Evolutionary conservation across 2,329 filamentous ascomycete genomes (phyloP).

Genomic region (Arthrobotrys conoides): DNA sequence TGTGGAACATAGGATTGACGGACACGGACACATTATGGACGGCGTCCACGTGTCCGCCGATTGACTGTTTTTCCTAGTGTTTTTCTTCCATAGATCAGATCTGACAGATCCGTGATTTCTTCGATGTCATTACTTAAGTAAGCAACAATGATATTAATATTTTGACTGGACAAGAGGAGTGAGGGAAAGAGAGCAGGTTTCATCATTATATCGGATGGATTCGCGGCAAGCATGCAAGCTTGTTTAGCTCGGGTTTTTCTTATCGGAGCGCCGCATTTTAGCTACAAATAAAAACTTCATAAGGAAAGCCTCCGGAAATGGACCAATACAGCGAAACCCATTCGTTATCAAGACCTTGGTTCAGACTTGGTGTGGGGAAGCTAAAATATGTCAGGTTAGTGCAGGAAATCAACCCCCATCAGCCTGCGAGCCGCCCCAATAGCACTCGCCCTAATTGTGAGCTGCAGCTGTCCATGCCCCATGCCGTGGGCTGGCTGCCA

Average conservation of each 20-base stretch:
- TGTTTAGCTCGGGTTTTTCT: conserved; percentile 47
- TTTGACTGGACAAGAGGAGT: neutral
- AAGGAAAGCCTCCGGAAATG: conserved; percentile 51
- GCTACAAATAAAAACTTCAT: conserved; percentile 59
- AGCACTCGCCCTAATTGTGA: conserved; percentile 51
- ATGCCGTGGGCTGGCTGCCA: conserved; percentile 24
- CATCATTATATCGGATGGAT: conserved; percentile 34
- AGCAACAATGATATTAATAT: neutral
- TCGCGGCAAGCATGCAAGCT: conserved; percentile 12
- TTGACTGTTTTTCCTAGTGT: neutral
- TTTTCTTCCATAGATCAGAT: too few species aligned
- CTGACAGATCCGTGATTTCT: too few species aligned
- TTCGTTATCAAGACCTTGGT: conserved; percentile 45
- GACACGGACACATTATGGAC: neutral
- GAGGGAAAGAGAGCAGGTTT: conserved; percentile 13
- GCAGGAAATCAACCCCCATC: conserved; percentile 7
- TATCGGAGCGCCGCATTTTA: conserved; percentile 47
- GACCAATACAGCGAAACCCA: conserved; percentile 41
- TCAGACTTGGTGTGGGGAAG: conserved; percentile 49
- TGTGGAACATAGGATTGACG: neutral
- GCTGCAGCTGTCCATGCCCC: conserved; percentile 43
- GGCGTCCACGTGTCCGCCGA: conserved; percentile 1
- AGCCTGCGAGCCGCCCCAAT: conserved; percentile 56
- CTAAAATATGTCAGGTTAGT: neutral
- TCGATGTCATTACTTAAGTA: neutral